Conservation (phyloP, 2,329 filamentous ascomycete species). For the Sclerotinia subarctica region DNA sequence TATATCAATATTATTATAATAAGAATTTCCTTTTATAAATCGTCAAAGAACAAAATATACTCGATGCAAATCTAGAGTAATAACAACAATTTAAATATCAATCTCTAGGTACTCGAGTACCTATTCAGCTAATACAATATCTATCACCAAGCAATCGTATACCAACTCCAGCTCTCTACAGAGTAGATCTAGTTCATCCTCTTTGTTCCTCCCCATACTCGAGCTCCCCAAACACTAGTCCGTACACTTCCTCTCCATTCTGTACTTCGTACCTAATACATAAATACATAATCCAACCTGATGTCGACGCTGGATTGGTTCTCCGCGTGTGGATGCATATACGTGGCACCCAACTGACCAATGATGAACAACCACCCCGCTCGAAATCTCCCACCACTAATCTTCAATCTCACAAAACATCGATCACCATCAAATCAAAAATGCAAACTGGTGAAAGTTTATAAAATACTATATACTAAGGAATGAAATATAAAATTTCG, state of each 20-base stretch:
- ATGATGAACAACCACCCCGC: neutral
- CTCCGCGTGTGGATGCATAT: neutral
- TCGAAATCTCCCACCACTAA: neutral
- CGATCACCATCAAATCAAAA: neutral
- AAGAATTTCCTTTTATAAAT: too few species aligned
- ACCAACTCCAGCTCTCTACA: neutral
- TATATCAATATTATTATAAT: too few species aligned
- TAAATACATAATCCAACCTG: neutral
- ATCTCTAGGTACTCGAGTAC: too few species aligned
- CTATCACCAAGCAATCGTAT: too few species aligned
- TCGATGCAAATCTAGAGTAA: too few species aligned
- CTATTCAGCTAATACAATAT: too few species aligned
- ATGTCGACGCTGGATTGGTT: neutral
- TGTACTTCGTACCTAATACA: too few species aligned
- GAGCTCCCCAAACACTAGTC: neutral
- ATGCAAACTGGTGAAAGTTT: neutral
- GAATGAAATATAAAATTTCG: neutral
- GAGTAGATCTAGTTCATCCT: neutral
- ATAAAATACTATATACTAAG: neutral
- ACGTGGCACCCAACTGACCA: slow-evolving; percentile 1
- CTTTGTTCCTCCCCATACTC: neutral
- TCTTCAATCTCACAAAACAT: neutral
- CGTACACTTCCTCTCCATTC: neutral
- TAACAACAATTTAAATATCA: too few species aligned
- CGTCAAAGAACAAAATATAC: too few species aligned